Conservation (phyloP, 2,329 filamentous ascomycete genomes). For the Sporothrix brasiliensis region DNA sequence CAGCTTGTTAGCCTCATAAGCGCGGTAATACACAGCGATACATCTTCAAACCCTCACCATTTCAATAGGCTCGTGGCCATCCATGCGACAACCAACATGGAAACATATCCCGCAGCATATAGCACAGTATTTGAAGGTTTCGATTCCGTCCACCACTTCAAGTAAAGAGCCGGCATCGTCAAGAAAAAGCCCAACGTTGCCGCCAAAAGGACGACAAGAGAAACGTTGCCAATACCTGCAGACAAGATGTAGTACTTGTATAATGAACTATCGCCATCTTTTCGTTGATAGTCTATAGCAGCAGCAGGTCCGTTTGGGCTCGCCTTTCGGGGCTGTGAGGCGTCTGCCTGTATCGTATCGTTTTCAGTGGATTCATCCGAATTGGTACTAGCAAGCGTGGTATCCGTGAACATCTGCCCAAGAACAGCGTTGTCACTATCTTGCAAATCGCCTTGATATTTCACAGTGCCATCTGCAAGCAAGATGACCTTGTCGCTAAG, state of each 20-base stretch:
- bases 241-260: constrained; percentile 46
- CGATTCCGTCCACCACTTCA: constrained; percentile 47
- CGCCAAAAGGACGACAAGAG: constrained; percentile 38
- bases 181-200: constrained; percentile 43
- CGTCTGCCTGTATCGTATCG: not conserved
- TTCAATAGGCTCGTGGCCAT: constrained; percentile 43
- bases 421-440: not conserved
- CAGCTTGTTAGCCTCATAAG: not conserved
- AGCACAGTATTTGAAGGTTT: constrained; percentile 36
- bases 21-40: not conserved
- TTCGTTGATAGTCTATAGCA: constrained; percentile 37
- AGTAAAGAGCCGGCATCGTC: constrained; percentile 46
- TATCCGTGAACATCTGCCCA: not conserved
- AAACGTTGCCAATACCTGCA: constrained; percentile 39
- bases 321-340: not conserved
- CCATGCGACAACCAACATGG: constrained; percentile 45
- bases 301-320: not conserved
- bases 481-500: constrained; percentile 49
- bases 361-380: not conserved
- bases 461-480: constrained; percentile 44
- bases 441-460: constrained; percentile 40
- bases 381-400: not conserved
- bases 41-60: constrained; percentile 40
- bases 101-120: constrained; percentile 46
- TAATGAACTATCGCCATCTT: constrained; percentile 44